phyloP scores from a whole-genome alignment of 2,329 filamentous ascomycete genomes.

The Scolecobasidium constrictum region DNA sequence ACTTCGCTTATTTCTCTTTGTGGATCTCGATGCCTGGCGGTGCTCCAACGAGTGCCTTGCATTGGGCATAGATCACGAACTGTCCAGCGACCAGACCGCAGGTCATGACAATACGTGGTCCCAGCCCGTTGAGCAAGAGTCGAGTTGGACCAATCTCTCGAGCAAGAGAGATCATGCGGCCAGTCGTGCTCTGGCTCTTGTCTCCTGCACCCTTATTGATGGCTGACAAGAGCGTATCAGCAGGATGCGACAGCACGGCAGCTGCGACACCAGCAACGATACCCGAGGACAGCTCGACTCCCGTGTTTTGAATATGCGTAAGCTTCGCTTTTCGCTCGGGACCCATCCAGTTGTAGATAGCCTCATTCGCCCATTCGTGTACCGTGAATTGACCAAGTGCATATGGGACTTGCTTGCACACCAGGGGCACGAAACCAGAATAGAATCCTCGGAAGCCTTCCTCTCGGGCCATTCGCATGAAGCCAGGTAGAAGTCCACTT shows the following conservation, averaged over 20 bases:
- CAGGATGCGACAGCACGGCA: not conserved
- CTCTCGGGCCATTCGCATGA: not conserved
- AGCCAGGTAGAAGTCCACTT: not conserved
- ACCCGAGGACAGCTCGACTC: not conserved
- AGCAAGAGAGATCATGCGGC: not conserved
- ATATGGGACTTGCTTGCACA: not conserved
- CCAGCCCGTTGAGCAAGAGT: not conserved
- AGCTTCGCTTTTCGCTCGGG: not conserved
- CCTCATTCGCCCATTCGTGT: not conserved
- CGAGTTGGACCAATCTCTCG: not conserved
- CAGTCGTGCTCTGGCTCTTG: not conserved
- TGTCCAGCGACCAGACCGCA: not conserved
- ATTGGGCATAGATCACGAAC: not conserved
- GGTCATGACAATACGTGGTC: not conserved
- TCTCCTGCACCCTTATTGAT: not conserved
- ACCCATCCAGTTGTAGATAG: not conserved
- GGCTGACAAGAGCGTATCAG: not conserved
- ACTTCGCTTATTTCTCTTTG: constrained; percentile 1
- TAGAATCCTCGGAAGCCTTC: not conserved
- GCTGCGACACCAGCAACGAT: not conserved
- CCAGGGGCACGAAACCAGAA: not conserved
- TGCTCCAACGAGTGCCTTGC: not conserved
- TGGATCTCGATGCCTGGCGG: not conserved
- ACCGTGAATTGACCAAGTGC: not conserved
- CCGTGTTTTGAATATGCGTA: not conserved